Evolutionary conservation across 192 early-diverging fungal species (phyloP).

Genomic region (Phlyctochytrium arcticum): DNA sequence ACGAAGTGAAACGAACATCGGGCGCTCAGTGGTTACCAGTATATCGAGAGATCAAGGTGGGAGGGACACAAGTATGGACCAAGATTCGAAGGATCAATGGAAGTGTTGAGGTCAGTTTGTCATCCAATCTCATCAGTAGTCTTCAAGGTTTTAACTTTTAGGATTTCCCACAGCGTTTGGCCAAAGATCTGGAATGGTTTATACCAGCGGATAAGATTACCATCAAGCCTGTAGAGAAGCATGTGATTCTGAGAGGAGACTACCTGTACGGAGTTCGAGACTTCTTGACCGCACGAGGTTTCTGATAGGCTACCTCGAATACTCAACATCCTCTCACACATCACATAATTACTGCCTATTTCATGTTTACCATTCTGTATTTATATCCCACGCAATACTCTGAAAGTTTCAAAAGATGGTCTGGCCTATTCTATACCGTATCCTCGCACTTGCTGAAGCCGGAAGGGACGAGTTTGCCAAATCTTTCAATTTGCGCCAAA

Average conservation of each 20-base stretch:
- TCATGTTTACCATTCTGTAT: too few relatives aligned
- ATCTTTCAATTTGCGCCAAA: too few relatives aligned
- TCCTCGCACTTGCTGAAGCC: too few relatives aligned
- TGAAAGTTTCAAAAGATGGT: too few relatives aligned
- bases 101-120: slow-evolving; percentile 12
- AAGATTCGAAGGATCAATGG: slow-evolving; percentile 31
- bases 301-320: slow-evolving; percentile 19
- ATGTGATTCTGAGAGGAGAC: slow-evolving; percentile 30
- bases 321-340: too few relatives aligned
- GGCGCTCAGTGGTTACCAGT: slow-evolving; percentile 25
- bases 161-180: slow-evolving; percentile 26
- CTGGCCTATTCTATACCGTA: too few relatives aligned
- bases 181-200: slow-evolving; percentile 22
- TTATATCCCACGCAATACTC: too few relatives aligned
- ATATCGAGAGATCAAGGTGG: slow-evolving; percentile 18
- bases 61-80: slow-evolving; percentile 18
- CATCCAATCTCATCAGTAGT: too few relatives aligned
- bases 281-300: slow-evolving; percentile 28
- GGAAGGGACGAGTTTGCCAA: too few relatives aligned
- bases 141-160: too few relatives aligned
- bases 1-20: slow-evolving; percentile 21
- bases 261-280: slow-evolving; percentile 31
- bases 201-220: slow-evolving; percentile 20
- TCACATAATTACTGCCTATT: too few relatives aligned
- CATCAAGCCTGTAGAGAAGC: slow-evolving; percentile 4